Base-by-base conservation (phyloP, 441 rosid species). In the Populus tomentosa region DNA sequence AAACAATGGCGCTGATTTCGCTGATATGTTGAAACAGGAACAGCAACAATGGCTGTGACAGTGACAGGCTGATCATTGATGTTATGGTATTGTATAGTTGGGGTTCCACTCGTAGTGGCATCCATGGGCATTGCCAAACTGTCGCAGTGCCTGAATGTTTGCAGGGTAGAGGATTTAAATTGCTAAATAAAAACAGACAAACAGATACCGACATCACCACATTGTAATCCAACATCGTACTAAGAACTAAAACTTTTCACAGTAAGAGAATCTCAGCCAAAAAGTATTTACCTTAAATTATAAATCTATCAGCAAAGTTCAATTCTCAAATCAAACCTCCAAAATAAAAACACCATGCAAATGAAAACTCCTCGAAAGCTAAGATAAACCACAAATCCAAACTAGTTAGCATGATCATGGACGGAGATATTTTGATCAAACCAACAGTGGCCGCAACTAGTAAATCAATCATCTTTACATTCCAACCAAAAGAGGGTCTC, bases 111-210 rank as follows among this genome's bases (percentile, higher is more conserved):
- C 5, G 92, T 79, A 32, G 96, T 87, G 86, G 98, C 91, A 82
- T 96, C 99, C 98, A 94, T 94, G 85, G 90, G 91, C 97, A 94
- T 90, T 84, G 90, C 91, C 85, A 74, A 70, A 53, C 24, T 36
- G 78, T 78, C 75, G 86, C 86, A 88, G 92, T 90, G 95, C 92
- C 89, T 88, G 83, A 87, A 82, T 63, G 81, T n/a, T 78, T 67
- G 77, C 86, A 84, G 79, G 71, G 23, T 35, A 82, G 42, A 69
- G 63, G 78, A 74, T 80, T 71, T 81, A 83, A 86, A 75, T 79
- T 79, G 75, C 97, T 84, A 81, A 69, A 79, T 68, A 71, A 56
- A 61, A 62, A 62, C 56, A 71, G 68, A 61, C 38, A 33, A 67
- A 68, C 24, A 66, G 33, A 74, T 10, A 36, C 23, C 71, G 36